Evolutionary conservation across 164 flowering plant species (phyloP).

Genomic region (Aristolochia contorta): DNA sequence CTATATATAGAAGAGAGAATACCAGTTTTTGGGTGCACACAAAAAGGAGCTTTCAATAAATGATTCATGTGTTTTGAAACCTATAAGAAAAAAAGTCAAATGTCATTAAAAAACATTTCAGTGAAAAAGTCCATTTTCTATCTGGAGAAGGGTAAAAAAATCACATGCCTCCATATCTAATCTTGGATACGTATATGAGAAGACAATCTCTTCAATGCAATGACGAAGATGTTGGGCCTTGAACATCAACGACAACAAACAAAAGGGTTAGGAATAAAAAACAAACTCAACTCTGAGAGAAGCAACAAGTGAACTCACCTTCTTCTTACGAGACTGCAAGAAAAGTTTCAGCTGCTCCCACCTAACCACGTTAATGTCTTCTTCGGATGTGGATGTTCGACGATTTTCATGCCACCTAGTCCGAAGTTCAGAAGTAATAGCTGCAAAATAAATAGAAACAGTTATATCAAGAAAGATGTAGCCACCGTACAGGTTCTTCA

Average conservation of each 20-base stretch:
- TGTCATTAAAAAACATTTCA: background rate
- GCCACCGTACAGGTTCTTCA: background rate
- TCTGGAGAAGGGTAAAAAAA: background rate
- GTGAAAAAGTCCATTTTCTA: no score
- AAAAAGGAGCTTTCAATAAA: slow-evolving; percentile 94
- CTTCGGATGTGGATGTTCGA: slow-evolving; percentile 44
- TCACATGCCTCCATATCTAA: slow-evolving; percentile 82
- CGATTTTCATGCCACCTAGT: slow-evolving; percentile 69
- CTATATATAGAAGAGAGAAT: background rate
- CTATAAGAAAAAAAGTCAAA: slow-evolving; percentile 25
- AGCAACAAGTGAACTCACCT: slow-evolving; percentile 28
- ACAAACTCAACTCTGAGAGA: background rate
- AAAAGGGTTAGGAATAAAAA: background rate
- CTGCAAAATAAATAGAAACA: slow-evolving; percentile 32
- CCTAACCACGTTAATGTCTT: slow-evolving; percentile 52
- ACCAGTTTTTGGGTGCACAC: slow-evolving; percentile 99
- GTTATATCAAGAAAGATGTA: background rate
- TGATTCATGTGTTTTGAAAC: slow-evolving; percentile 95
- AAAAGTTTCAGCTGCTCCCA: slow-evolving; percentile 74
- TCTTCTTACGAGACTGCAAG: slow-evolving; percentile 65
- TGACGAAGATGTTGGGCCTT: slow-evolving; percentile 59
- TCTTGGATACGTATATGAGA: slow-evolving; percentile 80
- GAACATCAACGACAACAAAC: slow-evolving; percentile 6
- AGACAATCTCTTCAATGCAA: slow-evolving; percentile 87
- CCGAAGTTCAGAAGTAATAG: slow-evolving; percentile 68